These are phyloP conservation scores for Hypoxylon sp. DNA, from an alignment of 2,329 filamentous ascomycete genomes.

Conservation along the genomic window DNA sequence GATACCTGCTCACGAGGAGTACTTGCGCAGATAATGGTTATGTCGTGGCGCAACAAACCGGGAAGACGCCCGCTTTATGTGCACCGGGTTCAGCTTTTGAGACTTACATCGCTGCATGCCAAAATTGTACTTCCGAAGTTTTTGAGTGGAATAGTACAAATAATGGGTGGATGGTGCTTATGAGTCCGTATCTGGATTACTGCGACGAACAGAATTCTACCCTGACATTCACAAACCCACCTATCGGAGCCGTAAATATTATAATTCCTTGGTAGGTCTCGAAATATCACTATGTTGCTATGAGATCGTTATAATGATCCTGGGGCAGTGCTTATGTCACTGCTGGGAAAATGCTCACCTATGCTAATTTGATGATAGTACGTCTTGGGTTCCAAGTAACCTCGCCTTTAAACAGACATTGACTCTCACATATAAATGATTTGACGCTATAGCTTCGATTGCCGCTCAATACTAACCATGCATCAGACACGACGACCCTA, in stretches of 20 bases:
- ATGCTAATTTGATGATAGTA: not conserved
- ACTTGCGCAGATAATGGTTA: constrained; percentile 24
- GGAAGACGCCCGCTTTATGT: constrained; percentile 15
- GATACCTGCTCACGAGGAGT: not conserved
- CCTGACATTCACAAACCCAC: no score
- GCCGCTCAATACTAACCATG: not conserved
- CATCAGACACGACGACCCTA: not conserved
- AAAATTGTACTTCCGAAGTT: not conserved
- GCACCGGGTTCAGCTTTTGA: not conserved
- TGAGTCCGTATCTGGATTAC: not conserved
- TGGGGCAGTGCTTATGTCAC: no score
- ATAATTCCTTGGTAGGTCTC: constrained; percentile 21
- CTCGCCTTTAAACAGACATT: not conserved
- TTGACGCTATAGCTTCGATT: not conserved
- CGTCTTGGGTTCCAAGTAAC: not conserved
- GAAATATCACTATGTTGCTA: not conserved
- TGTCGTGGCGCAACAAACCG: constrained; percentile 13
- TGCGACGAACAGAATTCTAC: not conserved
- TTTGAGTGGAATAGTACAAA: not conserved
- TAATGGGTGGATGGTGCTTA: not conserved
- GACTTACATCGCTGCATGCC: constrained; percentile 1
- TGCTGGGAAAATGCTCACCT: not conserved
- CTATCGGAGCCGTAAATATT: no score
- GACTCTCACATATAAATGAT: no score
- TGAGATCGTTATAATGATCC: not conserved